A percentile compares a stretch with the other conserved stretches of the same genome.
phyloP scores from a whole-genome alignment of 1,284 basidiomycete species.

The Microbotryum lychnidis-dioicae region DNA sequence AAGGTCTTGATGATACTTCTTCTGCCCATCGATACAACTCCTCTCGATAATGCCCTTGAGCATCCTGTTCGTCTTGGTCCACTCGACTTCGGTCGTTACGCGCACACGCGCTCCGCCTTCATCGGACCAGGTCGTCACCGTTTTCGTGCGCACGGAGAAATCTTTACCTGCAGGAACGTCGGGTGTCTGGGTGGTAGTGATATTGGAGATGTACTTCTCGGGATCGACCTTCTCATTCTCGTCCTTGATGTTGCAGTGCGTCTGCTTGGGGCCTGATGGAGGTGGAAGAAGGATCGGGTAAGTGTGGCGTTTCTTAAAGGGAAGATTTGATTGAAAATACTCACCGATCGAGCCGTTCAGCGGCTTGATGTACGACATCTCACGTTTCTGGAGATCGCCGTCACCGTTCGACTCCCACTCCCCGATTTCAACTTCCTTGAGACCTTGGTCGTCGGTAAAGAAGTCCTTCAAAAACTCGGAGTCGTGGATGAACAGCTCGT shows the following conservation, averaged over 20 bases:
- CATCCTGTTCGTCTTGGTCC: constrained; percentile 61
- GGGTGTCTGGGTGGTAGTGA: constrained; percentile 84
- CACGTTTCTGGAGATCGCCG: constrained; percentile 52
- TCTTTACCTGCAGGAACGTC: constrained; percentile 88
- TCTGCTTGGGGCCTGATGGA: constrained; percentile 70
- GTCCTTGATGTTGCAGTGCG: constrained; percentile 84
- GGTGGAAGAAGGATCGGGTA: neutral
- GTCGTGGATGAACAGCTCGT: constrained; percentile 89
- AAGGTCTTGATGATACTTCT: constrained; percentile 73
- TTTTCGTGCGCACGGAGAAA: constrained; percentile 85
- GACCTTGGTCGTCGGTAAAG: constrained; percentile 73
- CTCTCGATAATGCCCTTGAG: constrained; percentile 73
- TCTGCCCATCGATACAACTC: constrained; percentile 86
- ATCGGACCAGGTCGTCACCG: constrained; percentile 88
- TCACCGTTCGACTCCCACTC: constrained; percentile 61
- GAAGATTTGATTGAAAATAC: neutral
- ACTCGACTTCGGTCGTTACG: constrained; percentile 90
- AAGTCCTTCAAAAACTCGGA: constrained; percentile 84
- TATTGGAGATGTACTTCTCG: constrained; percentile 67
- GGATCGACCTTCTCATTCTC: constrained; percentile 69
- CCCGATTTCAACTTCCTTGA: constrained; percentile 65
- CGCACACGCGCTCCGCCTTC: constrained; percentile 64
- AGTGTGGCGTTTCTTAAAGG: neutral
- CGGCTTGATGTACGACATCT: constrained; percentile 93
- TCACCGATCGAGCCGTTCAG: constrained; percentile 61